These are phyloP conservation scores for Begonia fuchsioides DNA, from an alignment of 306 rosid genomes.

Conservation along the genomic window DNA sequence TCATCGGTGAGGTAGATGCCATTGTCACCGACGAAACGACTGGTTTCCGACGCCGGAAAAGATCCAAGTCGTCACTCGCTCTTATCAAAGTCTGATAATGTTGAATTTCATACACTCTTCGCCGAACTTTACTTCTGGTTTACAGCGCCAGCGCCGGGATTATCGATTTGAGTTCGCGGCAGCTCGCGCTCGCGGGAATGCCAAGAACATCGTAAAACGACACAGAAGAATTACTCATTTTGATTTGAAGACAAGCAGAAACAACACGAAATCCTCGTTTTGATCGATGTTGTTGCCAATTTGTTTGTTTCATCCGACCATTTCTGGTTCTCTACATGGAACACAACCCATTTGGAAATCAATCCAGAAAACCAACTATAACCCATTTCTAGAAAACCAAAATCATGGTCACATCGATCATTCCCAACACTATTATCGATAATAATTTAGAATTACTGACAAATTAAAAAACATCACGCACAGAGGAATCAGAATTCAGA, in stretches of 20 bases:
- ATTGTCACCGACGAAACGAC: not conserved
- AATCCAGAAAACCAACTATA: too few species aligned
- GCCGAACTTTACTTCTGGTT: conserved; percentile 44
- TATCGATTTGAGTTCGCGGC: conserved; percentile 38
- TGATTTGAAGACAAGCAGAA: not conserved
- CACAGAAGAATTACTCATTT: conserved; percentile 22
- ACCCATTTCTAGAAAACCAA: too few species aligned
- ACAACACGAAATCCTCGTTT: too few species aligned
- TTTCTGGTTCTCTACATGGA: too few species aligned
- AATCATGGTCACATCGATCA: not conserved
- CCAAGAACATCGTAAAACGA: conserved; percentile 68
- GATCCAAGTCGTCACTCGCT: conserved; percentile 35
- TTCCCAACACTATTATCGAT: not conserved
- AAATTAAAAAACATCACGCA: not conserved
- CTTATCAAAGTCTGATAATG: conserved; percentile 55
- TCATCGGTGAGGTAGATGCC: not conserved
- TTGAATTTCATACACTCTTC: conserved; percentile 44
- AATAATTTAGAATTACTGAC: not conserved
- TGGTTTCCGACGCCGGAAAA: conserved; percentile 3
- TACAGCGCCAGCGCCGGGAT: conserved; percentile 56
- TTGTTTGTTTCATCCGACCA: too few species aligned
- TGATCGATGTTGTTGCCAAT: too few species aligned
- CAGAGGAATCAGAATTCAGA: too few species aligned
- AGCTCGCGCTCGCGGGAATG: conserved; percentile 32
- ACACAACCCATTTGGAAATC: too few species aligned